A percentile compares a stretch with the other conserved stretches of the same genome.
Evolutionary conservation across 2,329 filamentous ascomycete genomes (phyloP).

Genomic region (Parastagonospora nodorum): DNA sequence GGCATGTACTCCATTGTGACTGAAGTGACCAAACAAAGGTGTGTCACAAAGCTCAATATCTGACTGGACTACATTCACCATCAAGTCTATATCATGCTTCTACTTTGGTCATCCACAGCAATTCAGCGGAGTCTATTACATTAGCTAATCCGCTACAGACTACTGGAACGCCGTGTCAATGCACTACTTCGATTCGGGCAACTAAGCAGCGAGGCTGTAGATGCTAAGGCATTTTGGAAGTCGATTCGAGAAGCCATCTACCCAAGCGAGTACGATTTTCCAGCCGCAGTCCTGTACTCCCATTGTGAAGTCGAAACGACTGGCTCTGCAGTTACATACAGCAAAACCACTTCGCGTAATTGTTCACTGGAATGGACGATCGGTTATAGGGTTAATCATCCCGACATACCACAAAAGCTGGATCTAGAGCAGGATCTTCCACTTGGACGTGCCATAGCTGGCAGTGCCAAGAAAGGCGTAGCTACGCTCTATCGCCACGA

Average conservation of each 20-base stretch:
- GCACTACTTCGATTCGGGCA: conserved; percentile 12
- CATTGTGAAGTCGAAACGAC: neutral
- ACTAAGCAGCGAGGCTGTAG: conserved; percentile 9
- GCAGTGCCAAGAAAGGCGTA: neutral
- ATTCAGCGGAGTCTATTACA: neutral
- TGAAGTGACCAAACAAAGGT: conserved; percentile 23
- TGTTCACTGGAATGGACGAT: neutral
- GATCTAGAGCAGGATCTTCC: neutral
- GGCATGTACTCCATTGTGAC: conserved; percentile 22
- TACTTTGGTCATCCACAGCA: too few relatives aligned
- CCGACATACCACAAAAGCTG: neutral
- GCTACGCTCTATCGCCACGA: neutral
- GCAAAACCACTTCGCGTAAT: neutral
- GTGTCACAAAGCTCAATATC: neutral
- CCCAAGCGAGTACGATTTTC: conserved; percentile 17
- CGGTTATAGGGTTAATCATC: neutral
- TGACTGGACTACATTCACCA: too few relatives aligned
- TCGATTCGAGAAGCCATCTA: conserved; percentile 7
- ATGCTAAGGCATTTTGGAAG: conserved; percentile 11
- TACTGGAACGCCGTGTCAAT: conserved; percentile 15
- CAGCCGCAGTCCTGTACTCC: conserved; percentile 13
- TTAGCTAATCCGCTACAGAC: neutral
- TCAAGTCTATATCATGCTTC: too few relatives aligned
- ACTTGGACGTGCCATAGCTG: neutral
- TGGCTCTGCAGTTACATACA: neutral